Evolutionary conservation across 2,329 filamentous ascomycete genomes (phyloP).

Genomic region (Gaeumannomyces sp.): DNA sequence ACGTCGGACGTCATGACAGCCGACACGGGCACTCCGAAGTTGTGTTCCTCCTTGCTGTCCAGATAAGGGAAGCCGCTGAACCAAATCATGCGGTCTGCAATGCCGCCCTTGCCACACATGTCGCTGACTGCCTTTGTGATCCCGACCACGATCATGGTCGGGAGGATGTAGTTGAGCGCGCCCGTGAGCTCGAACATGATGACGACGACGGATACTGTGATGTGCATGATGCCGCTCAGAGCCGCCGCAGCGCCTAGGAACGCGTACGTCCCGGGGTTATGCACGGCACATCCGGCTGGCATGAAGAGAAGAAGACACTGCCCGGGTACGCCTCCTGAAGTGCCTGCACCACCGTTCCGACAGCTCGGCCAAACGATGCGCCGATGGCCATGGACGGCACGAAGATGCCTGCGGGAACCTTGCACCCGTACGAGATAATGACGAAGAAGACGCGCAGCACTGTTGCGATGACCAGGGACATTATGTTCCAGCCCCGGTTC

Average conservation of each 20-base stretch:
- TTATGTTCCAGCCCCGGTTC: slow-evolving; percentile 70
- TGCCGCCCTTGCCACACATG: slow-evolving; percentile 89
- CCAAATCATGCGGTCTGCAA: slow-evolving; percentile 98
- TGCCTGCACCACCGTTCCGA: slow-evolving; percentile 91
- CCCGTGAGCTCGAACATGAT: slow-evolving; percentile 99
- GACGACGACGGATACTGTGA: slow-evolving; percentile 92
- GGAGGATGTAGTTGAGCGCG: slow-evolving; percentile 90
- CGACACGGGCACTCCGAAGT: slow-evolving; percentile 89
- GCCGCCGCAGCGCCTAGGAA: slow-evolving; percentile 90
- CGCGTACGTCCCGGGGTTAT: slow-evolving; percentile 95
- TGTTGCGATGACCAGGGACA: slow-evolving; percentile 74
- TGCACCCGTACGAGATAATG: slow-evolving; percentile 95
- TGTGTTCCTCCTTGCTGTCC: slow-evolving; percentile 95
- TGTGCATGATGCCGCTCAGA: slow-evolving; percentile 94
- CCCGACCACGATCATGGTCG: slow-evolving; percentile 98
- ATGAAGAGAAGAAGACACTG: slow-evolving; percentile 81
- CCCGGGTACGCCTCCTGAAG: slow-evolving; percentile 78
- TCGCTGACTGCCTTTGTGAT: slow-evolving; percentile 92
- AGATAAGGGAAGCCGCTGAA: slow-evolving; percentile 96
- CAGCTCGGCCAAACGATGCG: slow-evolving; percentile 83
- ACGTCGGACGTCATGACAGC: slow-evolving; percentile 79
- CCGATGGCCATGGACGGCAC: slow-evolving; percentile 98
- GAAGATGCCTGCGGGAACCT: slow-evolving; percentile 96
- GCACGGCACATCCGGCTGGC: slow-evolving; percentile 85
- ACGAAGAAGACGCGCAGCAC: slow-evolving; percentile 76